These are phyloP conservation scores for Hypholoma fasciculare DNA, from an alignment of 768 basidiomycete species.

Conservation along the genomic window DNA sequence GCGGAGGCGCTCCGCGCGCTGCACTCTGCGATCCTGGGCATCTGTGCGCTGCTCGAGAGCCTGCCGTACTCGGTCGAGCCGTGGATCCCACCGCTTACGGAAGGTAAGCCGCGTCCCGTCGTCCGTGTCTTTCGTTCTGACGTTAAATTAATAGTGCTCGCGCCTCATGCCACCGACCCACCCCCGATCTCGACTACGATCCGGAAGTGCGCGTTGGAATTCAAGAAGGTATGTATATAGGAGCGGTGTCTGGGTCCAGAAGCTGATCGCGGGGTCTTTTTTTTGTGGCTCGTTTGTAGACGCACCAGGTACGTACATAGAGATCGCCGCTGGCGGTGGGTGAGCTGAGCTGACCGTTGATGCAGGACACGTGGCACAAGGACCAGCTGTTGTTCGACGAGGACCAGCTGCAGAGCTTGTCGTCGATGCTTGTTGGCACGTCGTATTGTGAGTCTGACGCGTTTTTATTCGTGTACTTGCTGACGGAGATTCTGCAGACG, in stretches of 20 bases:
- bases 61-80: conserved; percentile 93
- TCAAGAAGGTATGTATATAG: conserved; percentile 67
- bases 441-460: conserved; percentile 70
- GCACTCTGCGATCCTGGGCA: conserved; percentile 88
- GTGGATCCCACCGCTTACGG: conserved; percentile 85
- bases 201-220: conserved; percentile 80
- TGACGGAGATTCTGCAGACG: conserved; percentile 6
- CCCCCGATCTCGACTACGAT: conserved; percentile 91
- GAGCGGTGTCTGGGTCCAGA: conserved; percentile 6
- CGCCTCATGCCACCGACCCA: conserved; percentile 79
- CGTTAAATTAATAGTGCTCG: conserved; percentile 51
- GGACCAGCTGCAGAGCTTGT: conserved; percentile 84
- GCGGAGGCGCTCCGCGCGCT: conserved; percentile 70
- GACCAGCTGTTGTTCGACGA: conserved; percentile 87
- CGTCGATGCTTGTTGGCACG: conserved; percentile 87
- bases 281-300: conserved; percentile 33
- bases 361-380: conserved; percentile 88
- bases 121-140: background rate
- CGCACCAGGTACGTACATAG: conserved; percentile 51
- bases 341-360: conserved; percentile 15
- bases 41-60: conserved; percentile 89
- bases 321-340: background rate
- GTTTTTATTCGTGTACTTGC: conserved; percentile 3
- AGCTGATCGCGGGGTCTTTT: conserved; percentile 7
- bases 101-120: conserved; percentile 44